Evolutionary conservation across 805 yeast species (phyloP), one percentile per base, ranked within the genome.

Genomic region (Candida yuanshanica): DNA sequence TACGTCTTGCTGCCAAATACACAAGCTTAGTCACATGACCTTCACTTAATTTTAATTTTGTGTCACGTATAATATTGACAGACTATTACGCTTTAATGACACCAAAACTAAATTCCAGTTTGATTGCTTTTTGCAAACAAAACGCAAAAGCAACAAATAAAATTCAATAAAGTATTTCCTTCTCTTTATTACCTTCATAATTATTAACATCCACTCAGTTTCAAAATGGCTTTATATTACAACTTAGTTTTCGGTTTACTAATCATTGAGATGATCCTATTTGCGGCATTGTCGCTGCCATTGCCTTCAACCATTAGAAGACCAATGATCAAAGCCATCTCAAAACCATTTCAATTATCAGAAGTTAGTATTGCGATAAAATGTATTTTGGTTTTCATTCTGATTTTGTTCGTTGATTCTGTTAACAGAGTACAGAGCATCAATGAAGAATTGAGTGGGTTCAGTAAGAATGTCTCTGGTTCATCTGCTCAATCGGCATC

Each of bases 351-450:
- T 65, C 70, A 77, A 38, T 75, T 80, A 39, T 79, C 79, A 49
- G 79, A 83, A 50, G 77, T 89, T 44, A 84, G 82, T 54, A 76
- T 88, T 48, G 81, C 88, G 5, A 69, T 88, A 50, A 84, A 85
- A 60, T 88, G 95, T 63, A 69, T 88, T 4, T 71, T 91, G 44
- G 89, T 83, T 4, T 93, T 91, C 66, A 84, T 93, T 16, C 66
- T 85, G 34, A 76, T 93, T 25, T 71, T 93, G 48, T 93, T 93
- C 60, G 63, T 87, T 39, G 99, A 93, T 62, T 80, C 96, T 2
- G 82, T 89, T 48, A 89, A 87, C 64, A 77, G 96, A 46, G 90
- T 88, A 32, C 73, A 73, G 58, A 67, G 81, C 18, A 87, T 88
- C 26, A 71, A 77, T 29, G 68, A 71, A 36, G 95, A 86, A 56